Evolutionary conservation across 306 rosid species (phyloP).

Genomic region (Trifolium subterraneum): DNA sequence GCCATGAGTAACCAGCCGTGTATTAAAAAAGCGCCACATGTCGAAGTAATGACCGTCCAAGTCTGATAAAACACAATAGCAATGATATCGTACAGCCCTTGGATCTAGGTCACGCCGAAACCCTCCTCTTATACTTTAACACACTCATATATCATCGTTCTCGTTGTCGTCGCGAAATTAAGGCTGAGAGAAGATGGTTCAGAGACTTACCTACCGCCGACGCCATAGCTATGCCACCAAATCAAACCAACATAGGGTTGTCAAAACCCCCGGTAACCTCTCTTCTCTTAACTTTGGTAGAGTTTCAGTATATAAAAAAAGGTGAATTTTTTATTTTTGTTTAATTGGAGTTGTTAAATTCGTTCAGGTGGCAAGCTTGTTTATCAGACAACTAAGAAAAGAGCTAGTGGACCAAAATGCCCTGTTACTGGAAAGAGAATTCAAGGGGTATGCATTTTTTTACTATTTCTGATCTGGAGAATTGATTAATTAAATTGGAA

Average conservation of each 20-base stretch:
- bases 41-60: background rate
- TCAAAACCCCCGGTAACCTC: slow-evolving; percentile 68
- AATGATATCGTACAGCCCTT: background rate
- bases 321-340: too few species aligned
- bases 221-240: slow-evolving; percentile 85
- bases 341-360: background rate
- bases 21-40: background rate
- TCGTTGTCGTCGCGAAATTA: background rate
- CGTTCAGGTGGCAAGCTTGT: slow-evolving; percentile 72
- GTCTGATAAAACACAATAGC: background rate
- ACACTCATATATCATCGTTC: background rate
- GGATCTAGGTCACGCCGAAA: slow-evolving; percentile 9
- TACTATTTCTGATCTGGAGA: background rate
- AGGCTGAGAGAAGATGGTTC: slow-evolving; percentile 56
- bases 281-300: background rate
- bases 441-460: slow-evolving; percentile 62
- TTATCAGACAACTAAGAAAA: slow-evolving; percentile 78
- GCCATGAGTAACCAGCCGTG: too few species aligned
- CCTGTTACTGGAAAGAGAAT: slow-evolving; percentile 85
- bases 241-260: slow-evolving; percentile 76
- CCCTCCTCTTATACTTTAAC: slow-evolving; percentile 3
- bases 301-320: background rate
- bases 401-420: slow-evolving; percentile 80
- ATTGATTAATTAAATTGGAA: background rate
- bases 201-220: slow-evolving; percentile 72